Conservation (phyloP, 148 eudicot genomes). For the Chenopodium quinoa region DNA sequence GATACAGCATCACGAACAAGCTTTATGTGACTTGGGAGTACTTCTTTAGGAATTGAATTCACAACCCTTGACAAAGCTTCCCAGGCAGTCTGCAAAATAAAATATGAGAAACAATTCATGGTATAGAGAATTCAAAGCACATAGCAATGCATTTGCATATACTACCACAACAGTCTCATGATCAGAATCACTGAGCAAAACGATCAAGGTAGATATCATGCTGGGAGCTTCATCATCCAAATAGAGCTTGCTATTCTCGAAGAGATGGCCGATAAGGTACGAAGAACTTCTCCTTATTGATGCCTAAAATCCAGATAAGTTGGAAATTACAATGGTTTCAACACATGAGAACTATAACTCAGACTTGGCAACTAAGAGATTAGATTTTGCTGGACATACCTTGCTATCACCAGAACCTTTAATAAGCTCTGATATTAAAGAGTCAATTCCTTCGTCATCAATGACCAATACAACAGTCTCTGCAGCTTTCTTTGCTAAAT, state of each 20-base stretch:
- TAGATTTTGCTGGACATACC: constrained; percentile 31
- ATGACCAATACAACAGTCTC: constrained; percentile 95
- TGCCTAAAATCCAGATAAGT: constrained; percentile 48
- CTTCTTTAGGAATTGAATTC: constrained; percentile 82
- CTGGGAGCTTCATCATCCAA: constrained; percentile 91
- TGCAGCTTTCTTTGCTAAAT: constrained; percentile 86
- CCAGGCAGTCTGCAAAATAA: constrained; percentile 72
- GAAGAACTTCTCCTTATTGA: constrained; percentile 70
- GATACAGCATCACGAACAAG: constrained; percentile 97
- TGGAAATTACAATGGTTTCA: constrained; percentile 5
- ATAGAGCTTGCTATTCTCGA: constrained; percentile 84
- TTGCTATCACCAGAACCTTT: constrained; percentile 78
- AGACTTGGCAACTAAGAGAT: not conserved
- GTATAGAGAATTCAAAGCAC: constrained; percentile 6
- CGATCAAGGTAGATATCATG: constrained; percentile 77
- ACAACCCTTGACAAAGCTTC: constrained; percentile 87
- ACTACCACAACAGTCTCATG: constrained; percentile 68
- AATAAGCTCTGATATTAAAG: constrained; percentile 76
- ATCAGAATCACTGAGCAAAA: constrained; percentile 92
- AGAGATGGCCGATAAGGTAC: constrained; percentile 84
- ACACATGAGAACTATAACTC: not conserved
- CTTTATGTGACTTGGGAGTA: constrained; percentile 87
- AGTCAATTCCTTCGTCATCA: constrained; percentile 92
- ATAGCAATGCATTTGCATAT: constrained; percentile 14
- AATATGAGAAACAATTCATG: constrained; percentile 23